Conservation (phyloP, 2,329 filamentous ascomycete genomes). For the Aspergillus jensenii region DNA sequence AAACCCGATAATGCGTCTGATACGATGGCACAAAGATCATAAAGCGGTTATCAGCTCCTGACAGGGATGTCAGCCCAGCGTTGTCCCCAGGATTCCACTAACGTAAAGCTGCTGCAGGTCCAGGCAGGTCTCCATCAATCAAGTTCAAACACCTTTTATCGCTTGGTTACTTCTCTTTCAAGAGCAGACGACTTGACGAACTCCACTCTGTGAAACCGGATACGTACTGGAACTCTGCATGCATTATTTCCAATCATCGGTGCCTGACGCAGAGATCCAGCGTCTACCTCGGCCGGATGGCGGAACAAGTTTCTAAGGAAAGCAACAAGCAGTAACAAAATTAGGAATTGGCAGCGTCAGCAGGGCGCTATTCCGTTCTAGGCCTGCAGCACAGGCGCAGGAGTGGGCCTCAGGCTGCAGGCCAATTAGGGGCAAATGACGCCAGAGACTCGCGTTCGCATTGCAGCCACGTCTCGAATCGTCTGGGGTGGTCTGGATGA, state of each 20-base stretch:
- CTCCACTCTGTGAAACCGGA: constrained; percentile 6
- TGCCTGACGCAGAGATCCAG: neutral
- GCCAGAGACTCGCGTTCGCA: constrained; percentile 25
- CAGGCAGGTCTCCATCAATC: constrained; percentile 16
- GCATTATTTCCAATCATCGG: neutral
- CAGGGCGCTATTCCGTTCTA: constrained; percentile 24
- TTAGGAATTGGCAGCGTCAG: neutral
- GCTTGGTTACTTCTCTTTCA: neutral
- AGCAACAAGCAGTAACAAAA: neutral
- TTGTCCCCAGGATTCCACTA: constrained; percentile 9
- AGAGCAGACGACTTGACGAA: neutral
- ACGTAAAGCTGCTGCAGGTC: constrained; percentile 24
- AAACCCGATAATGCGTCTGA: neutral
- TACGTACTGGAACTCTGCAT: neutral
- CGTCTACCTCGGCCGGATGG: constrained; percentile 6
- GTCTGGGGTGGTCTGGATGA: constrained; percentile 12
- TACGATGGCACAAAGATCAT: neutral
- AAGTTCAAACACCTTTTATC: constrained; percentile 7
- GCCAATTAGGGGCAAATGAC: constrained; percentile 28
- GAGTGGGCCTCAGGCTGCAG: constrained; percentile 9
- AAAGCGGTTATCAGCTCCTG: neutral
- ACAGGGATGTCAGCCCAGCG: constrained; percentile 11
- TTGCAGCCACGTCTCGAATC: constrained; percentile 4
- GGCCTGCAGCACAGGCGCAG: constrained; percentile 26
- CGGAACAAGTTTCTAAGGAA: constrained; percentile 20